These are phyloP conservation scores for Pyrenochaeta sp. DNA, from an alignment of 2,329 filamentous ascomycete genomes.

Conservation along the genomic window DNA sequence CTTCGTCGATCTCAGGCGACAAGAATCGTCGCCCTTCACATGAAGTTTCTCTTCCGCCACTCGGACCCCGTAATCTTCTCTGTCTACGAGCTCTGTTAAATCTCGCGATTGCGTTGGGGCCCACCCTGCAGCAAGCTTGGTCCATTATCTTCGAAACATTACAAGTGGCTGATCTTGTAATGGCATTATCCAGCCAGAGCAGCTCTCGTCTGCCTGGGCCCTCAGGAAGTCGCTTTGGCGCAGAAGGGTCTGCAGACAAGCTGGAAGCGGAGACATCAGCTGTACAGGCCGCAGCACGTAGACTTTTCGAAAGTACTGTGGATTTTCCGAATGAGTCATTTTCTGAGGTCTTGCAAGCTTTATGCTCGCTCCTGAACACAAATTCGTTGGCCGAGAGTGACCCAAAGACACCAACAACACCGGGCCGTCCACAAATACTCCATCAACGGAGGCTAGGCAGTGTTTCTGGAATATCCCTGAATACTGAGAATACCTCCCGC, in stretches of 20 bases:
- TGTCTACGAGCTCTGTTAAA: constrained; percentile 94
- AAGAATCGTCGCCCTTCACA: constrained; percentile 66
- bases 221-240: constrained; percentile 25
- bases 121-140: constrained; percentile 85
- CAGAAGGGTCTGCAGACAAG: constrained; percentile 38
- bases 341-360: constrained; percentile 74
- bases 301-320: constrained; percentile 88
- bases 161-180: constrained; percentile 88
- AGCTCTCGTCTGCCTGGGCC: constrained; percentile 23
- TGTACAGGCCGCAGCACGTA: constrained; percentile 84
- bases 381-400: constrained; percentile 29
- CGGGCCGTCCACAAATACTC: constrained; percentile 35
- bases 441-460: constrained; percentile 53
- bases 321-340: constrained; percentile 90
- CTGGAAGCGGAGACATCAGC: constrained; percentile 82
- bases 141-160: constrained; percentile 89
- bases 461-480: constrained; percentile 51
- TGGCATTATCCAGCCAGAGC: constrained; percentile 58
- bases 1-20: constrained; percentile 61
- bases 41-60: constrained; percentile 55
- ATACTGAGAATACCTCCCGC: constrained; percentile 49
- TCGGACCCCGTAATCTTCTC: constrained; percentile 88
- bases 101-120: constrained; percentile 89
- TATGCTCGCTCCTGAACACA: constrained; percentile 72
- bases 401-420: constrained; percentile 28